Evolutionary conservation across 441 rosid species (phyloP).

Genomic region (Aleurites moluccanus): DNA sequence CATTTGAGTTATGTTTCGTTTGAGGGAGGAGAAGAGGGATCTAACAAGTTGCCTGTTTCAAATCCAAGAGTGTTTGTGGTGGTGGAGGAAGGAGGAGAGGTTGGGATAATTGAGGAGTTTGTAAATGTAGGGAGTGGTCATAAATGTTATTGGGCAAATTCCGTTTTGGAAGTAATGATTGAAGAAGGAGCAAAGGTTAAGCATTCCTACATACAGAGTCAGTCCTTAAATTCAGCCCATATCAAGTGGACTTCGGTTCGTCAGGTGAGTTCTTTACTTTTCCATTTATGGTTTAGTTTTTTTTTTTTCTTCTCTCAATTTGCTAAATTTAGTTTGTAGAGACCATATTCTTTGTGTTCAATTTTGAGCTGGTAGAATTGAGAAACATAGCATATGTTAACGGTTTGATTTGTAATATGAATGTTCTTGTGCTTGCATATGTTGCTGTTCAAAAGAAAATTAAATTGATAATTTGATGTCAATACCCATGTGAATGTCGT

Average conservation of each 20-base stretch:
- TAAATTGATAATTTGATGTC: background rate
- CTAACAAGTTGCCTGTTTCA: conserved; percentile 66
- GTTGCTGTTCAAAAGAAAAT: background rate
- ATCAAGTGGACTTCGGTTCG: conserved; percentile 84
- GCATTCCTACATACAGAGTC: conserved; percentile 85
- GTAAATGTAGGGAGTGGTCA: conserved; percentile 36
- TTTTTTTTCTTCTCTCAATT: background rate
- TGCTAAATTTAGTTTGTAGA: background rate
- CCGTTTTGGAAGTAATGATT: conserved; percentile 73
- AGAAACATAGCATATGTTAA: background rate
- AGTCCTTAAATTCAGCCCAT: conserved; percentile 75
- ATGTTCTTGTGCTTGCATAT: background rate
- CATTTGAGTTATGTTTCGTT: conserved; percentile 67
- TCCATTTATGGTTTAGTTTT: background rate
- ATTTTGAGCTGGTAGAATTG: conserved; percentile 4
- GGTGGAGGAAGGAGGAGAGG: conserved; percentile 86
- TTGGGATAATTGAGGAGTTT: conserved; percentile 81
- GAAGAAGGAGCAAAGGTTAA: conserved; percentile 58
- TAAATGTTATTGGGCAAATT: conserved; percentile 73
- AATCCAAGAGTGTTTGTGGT: conserved; percentile 84
- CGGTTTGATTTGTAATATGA: background rate
- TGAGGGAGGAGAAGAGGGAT: conserved; percentile 53
- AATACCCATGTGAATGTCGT: background rate
- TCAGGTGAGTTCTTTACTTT: conserved; percentile 49
- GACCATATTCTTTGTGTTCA: background rate